Evolutionary conservation across 495 filamentous ascomycete genomes (phyloP).

Genomic region (Eremomyces bilateralis): DNA sequence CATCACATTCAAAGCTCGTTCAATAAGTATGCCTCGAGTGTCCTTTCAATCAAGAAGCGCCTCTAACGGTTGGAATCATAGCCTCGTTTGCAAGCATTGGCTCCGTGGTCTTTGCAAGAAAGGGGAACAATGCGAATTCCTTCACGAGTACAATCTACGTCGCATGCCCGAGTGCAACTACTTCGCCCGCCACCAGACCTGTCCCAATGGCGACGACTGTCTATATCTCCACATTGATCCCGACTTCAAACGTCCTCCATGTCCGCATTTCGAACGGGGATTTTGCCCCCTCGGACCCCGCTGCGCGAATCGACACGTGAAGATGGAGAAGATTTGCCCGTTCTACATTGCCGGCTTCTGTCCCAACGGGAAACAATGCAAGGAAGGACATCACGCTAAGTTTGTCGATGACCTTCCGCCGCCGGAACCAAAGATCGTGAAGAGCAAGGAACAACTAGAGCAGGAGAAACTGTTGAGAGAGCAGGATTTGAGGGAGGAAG

Average conservation of each 20-base stretch:
- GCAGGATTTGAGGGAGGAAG: background rate
- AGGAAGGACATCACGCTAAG: slow-evolving; percentile 56
- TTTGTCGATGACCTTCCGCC: slow-evolving; percentile 51
- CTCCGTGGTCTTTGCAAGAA: slow-evolving; percentile 95
- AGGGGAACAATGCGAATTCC: slow-evolving; percentile 81
- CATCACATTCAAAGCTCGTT: too few species aligned
- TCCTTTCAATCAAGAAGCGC: too few species aligned
- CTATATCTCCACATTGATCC: slow-evolving; percentile 89
- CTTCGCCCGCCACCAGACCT: slow-evolving; percentile 62
- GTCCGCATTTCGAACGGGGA: slow-evolving; percentile 85
- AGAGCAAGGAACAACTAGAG: slow-evolving; percentile 29
- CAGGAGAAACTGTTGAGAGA: slow-evolving; percentile 9
- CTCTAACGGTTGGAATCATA: slow-evolving; percentile 10
- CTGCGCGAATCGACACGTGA: slow-evolving; percentile 71
- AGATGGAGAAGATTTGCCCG: slow-evolving; percentile 45
- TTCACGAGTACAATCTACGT: slow-evolving; percentile 95
- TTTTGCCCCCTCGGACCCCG: slow-evolving; percentile 78
- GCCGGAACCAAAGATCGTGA: slow-evolving; percentile 41
- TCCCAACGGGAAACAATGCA: slow-evolving; percentile 59
- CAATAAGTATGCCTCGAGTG: too few species aligned
- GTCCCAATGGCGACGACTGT: slow-evolving; percentile 90
- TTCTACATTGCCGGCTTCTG: slow-evolving; percentile 91
- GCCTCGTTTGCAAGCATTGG: slow-evolving; percentile 95
- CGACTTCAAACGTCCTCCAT: slow-evolving; percentile 45
- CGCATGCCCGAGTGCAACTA: slow-evolving; percentile 90